Evolutionary conservation across 768 basidiomycete genomes (phyloP), one percentile per base, ranked within the genome.

Genomic region (Boletus rubescentipes): DNA sequence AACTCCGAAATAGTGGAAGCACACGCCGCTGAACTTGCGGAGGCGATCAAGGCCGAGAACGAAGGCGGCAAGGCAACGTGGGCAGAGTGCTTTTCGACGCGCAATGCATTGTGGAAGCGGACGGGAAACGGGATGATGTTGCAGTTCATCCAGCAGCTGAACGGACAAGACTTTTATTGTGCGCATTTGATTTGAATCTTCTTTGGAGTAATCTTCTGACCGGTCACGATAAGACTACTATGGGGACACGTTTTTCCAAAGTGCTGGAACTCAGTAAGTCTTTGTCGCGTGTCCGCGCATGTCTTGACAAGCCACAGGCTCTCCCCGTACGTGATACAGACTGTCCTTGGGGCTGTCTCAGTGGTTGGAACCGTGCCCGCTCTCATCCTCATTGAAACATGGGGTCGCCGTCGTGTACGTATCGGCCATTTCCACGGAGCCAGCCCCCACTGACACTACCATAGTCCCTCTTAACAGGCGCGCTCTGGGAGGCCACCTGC

Each of bases 281-380:
- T 12, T 30, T 12, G 29, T 46, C 7, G 18, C 16, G 10, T 7
- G 5, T 23, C 1, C 31, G 10, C 16, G 21, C 26, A 5, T 31
- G 1, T 38, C 30, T 42, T 46, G 34, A 37, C 43, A 47, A 20
- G 39, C 39, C 37, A 2, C 39, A 82, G 80, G 21, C 70, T 91
- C 49, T 77, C 75, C 8, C 81, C 88, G 0, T 91, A 88, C 69
- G 79, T 83, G 31, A 87, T 89, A 61, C 88, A 90, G 62, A 77
- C 79, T 7, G 84, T 89, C 53, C 77, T 89, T 16, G 88, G 88
- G 23, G 86, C 76, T 4, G 86, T 90, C 18, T 87, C 88, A 0
- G 82, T 91, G 12, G 79, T 74, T 15, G 86, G 83, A n/a, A 89
- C 87, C 5, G 49, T 89, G 34, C 89, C 89, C 16, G 85, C 88